phyloP scores from a whole-genome alignment of 768 basidiomycete species.

The Antrodiella citrinella region DNA sequence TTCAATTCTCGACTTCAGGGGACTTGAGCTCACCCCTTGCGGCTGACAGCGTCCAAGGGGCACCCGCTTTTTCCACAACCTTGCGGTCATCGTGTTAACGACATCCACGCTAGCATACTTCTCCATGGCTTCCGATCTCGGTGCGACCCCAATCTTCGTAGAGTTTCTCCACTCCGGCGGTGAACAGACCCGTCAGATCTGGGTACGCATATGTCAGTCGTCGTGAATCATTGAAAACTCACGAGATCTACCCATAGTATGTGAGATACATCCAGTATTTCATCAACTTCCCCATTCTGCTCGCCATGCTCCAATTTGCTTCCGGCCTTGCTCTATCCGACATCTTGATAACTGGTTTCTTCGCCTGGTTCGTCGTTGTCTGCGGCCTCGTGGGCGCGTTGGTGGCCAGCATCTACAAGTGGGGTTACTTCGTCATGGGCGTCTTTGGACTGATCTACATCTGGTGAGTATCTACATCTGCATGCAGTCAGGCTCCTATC shows the following conservation, averaged over 20 bases:
- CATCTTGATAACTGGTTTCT: constrained; percentile 38
- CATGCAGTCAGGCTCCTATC: not conserved
- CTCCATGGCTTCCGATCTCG: constrained; percentile 51
- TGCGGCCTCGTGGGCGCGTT: constrained; percentile 43
- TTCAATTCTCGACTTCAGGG: not conserved
- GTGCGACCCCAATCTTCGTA: constrained; percentile 34
- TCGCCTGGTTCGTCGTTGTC: constrained; percentile 39
- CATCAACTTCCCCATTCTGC: constrained; percentile 44
- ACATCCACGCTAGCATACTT: constrained; percentile 43
- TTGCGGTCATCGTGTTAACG: constrained; percentile 37
- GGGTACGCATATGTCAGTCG: constrained; percentile 25
- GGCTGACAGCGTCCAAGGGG: constrained; percentile 28
- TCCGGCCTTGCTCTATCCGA: constrained; percentile 41
- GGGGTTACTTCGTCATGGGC: constrained; percentile 43
- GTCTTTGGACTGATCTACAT: constrained; percentile 39
- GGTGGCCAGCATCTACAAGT: constrained; percentile 42
- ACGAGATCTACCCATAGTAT: constrained; percentile 33
- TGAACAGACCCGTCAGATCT: constrained; percentile 29
- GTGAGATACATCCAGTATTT: constrained; percentile 50
- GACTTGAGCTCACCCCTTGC: not conserved
- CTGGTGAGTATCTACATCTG: constrained; percentile 27
- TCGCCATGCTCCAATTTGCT: constrained; percentile 37
- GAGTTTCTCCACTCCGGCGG: constrained; percentile 28
- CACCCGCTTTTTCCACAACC: constrained; percentile 41
- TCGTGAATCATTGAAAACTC: not conserved